phyloP scores from a whole-genome alignment of 192 early-diverging fungal genomes.

The Phlyctochytrium arcticum region DNA sequence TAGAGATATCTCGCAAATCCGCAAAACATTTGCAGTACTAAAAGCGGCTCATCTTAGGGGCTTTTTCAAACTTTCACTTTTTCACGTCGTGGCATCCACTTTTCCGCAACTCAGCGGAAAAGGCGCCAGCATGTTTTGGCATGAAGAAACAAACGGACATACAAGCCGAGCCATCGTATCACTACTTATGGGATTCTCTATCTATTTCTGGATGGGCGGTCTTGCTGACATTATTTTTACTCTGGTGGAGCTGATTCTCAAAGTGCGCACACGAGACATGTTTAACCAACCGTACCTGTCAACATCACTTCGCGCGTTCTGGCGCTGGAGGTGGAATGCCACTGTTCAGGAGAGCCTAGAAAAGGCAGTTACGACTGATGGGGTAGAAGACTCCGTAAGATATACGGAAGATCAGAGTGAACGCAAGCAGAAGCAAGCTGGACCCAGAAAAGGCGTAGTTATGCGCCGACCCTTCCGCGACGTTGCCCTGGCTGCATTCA shows the following conservation, averaged over 20 bases:
- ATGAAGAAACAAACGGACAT: not conserved
- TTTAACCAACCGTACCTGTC: not conserved
- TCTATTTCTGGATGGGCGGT: constrained; percentile 22
- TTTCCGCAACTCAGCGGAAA: not conserved
- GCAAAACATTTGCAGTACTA: too few relatives aligned
- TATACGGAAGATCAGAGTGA: too few relatives aligned
- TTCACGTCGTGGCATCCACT: not conserved
- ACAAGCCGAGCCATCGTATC: not conserved
- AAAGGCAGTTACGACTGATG: not conserved
- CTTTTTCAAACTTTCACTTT: constrained; percentile 1
- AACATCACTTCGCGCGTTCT: constrained; percentile 6
- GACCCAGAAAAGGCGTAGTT: not conserved
- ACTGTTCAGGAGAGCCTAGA: constrained; percentile 9
- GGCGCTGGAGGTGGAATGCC: constrained; percentile 10
- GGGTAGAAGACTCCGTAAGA: not conserved
- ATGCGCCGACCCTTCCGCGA: too few relatives aligned
- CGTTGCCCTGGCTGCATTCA: not conserved
- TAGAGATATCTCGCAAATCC: too few relatives aligned
- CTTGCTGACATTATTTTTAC: not conserved
- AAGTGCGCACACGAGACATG: constrained; percentile 10
- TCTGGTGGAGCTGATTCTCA: not conserved
- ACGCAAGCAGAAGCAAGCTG: not conserved
- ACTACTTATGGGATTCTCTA: not conserved
- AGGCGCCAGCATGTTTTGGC: not conserved
- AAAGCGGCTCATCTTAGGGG: too few relatives aligned